phyloP scores from a whole-genome alignment of 495 filamentous ascomycete species.

The Schizothecium vesticola region DNA sequence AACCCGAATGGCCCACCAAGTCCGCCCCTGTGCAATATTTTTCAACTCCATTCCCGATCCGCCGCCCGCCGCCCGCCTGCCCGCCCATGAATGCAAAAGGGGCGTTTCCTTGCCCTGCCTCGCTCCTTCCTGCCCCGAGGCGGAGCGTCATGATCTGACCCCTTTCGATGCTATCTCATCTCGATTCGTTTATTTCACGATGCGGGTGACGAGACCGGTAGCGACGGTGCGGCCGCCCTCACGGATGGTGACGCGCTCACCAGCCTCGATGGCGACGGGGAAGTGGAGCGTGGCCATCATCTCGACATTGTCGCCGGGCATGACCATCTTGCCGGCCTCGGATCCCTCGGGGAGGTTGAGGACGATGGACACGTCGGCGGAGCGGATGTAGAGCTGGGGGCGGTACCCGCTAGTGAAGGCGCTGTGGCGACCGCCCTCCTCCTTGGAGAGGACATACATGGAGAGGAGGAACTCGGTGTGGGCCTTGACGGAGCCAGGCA shows the following conservation, averaged over 20 bases:
- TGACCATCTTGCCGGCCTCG: constrained; percentile 65
- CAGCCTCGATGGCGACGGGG: constrained; percentile 79
- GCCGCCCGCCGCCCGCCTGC: background rate
- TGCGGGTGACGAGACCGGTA: constrained; percentile 83
- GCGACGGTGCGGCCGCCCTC: constrained; percentile 93
- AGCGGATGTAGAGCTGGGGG: constrained; percentile 91
- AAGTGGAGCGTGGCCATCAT: constrained; percentile 77
- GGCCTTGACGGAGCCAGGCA: constrained; percentile 71
- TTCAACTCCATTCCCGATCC: constrained; percentile 11
- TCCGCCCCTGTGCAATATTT: background rate
- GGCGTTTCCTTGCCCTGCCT: background rate
- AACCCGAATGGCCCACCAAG: background rate
- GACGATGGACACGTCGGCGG: constrained; percentile 80
- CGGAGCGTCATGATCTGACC: background rate
- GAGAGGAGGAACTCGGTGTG: constrained; percentile 88
- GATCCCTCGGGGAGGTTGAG: constrained; percentile 78
- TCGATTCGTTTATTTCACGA: constrained; percentile 54
- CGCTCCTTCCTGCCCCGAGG: background rate
- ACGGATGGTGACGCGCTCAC: constrained; percentile 92
- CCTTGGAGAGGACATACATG: constrained; percentile 94
- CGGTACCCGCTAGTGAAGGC: constrained; percentile 91
- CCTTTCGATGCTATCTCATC: background rate
- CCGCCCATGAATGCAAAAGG: constrained; percentile 7
- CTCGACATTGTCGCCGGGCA: constrained; percentile 98
- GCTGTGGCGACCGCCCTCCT: constrained; percentile 93